Conservation (phyloP, 1,284 basidiomycete species). For the Sporisorium exsertum region DNA sequence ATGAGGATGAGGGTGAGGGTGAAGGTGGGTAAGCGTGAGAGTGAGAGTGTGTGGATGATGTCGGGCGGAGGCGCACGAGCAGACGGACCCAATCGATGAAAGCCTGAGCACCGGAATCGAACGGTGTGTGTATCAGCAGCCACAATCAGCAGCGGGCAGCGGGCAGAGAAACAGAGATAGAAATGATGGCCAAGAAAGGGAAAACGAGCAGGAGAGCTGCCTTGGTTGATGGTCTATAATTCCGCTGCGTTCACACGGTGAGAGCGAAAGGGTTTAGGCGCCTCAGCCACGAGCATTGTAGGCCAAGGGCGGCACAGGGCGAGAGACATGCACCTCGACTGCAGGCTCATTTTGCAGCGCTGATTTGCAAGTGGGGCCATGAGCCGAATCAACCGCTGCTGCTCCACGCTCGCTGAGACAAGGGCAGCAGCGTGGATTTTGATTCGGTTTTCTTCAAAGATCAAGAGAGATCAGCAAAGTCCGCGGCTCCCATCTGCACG, state of each 20-base stretch:
- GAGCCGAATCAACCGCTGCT: conserved; percentile 2
- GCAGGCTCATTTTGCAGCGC: neutral
- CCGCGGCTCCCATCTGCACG: neutral
- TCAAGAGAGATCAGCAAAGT: conserved; percentile 1
- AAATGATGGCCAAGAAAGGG: neutral
- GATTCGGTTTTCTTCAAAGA: neutral
- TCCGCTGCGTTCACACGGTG: neutral
- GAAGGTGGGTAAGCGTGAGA: neutral
- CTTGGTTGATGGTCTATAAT: conserved; percentile 2
- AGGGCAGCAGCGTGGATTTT: neutral
- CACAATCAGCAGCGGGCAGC: conserved; percentile 4
- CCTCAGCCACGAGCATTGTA: conserved; percentile 8
- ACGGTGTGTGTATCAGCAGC: conserved; percentile 4
- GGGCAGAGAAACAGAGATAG: conserved; percentile 1
- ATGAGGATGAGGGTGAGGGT: neutral
- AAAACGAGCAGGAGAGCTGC: neutral
- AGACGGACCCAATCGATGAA: conserved; percentile 15
- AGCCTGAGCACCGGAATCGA: conserved; percentile 14
- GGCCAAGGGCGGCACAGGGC: neutral
- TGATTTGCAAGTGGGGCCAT: neutral
- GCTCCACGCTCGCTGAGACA: conserved; percentile 6
- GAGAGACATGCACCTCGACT: neutral
- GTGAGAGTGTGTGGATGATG: conserved; percentile 20
- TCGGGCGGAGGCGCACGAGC: conserved; percentile 25
- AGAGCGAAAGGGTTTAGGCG: conserved; percentile 11